Evolutionary conservation across 1,284 basidiomycete species (phyloP).

Genomic region (Bjerkandera adusta): DNA sequence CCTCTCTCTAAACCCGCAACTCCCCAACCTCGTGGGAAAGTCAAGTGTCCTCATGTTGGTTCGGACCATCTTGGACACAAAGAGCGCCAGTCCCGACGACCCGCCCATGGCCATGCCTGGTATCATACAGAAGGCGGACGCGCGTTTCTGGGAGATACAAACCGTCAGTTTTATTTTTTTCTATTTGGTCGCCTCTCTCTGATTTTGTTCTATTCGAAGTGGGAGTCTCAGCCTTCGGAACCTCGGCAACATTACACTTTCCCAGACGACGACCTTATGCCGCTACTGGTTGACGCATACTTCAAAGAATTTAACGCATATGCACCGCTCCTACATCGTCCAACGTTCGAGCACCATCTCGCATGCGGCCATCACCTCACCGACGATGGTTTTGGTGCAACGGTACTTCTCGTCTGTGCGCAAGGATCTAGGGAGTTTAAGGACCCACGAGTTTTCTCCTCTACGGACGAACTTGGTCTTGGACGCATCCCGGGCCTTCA

Average conservation of each 20-base stretch:
- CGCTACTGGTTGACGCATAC: slow-evolving; percentile 62
- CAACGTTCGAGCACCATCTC: slow-evolving; percentile 63
- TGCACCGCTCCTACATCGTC: slow-evolving; percentile 75
- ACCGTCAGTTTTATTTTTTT: not conserved
- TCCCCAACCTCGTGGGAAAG: slow-evolving; percentile 4
- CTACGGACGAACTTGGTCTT: too few species aligned
- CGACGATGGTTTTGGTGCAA: slow-evolving; percentile 63
- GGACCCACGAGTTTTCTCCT: slow-evolving; percentile 60
- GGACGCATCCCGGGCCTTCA: slow-evolving; percentile 58
- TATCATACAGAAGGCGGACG: not conserved
- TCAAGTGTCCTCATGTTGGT: slow-evolving; percentile 10
- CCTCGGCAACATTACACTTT: slow-evolving; percentile 46
- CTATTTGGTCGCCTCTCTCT: not conserved
- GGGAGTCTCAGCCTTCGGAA: not conserved
- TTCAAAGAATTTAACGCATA: slow-evolving; percentile 63
- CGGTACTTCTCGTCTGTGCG: slow-evolving; percentile 75
- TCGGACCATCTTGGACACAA: slow-evolving; percentile 4
- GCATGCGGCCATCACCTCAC: slow-evolving; percentile 52
- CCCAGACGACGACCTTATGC: slow-evolving; percentile 28
- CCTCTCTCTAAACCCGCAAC: not conserved
- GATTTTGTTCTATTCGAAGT: not conserved
- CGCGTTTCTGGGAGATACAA: not conserved
- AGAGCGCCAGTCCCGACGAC: not conserved
- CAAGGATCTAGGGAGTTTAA: slow-evolving; percentile 66
- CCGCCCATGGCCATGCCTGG: too few species aligned